These are phyloP conservation scores for Crithidia brevicula DNA, from an alignment of 208 protist species.

Conservation along the genomic window DNA sequence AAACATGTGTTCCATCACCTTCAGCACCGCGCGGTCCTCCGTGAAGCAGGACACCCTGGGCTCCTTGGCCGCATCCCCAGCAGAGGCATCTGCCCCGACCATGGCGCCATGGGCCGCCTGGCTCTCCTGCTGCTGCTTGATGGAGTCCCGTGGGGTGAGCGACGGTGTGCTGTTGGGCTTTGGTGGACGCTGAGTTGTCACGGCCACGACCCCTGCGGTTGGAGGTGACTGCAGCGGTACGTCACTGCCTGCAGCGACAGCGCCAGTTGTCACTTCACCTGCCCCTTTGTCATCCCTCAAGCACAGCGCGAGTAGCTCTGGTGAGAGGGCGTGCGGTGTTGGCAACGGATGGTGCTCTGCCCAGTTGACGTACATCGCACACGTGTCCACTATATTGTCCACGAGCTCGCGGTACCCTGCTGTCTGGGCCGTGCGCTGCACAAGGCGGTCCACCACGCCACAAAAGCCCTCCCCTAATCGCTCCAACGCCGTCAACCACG, in stretches of 20 bases:
- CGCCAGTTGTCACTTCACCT: background rate
- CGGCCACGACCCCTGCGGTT: background rate
- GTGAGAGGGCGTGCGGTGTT: conserved; percentile 34
- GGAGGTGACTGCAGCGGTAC: background rate
- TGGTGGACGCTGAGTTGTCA: conserved; percentile 22
- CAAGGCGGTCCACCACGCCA: conserved; percentile 54
- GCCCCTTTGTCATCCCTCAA: conserved; percentile 45
- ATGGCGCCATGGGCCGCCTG: background rate
- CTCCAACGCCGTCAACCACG: conserved; percentile 62
- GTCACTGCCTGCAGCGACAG: background rate
- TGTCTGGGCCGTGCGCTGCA: conserved; percentile 44
- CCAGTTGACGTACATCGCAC: conserved; percentile 83
- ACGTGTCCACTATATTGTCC: conserved; percentile 71
- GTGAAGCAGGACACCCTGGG: conserved; percentile 59
- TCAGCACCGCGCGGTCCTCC: conserved; percentile 47
- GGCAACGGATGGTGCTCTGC: conserved; percentile 40
- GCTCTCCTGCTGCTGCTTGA: conserved; percentile 21
- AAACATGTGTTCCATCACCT: conserved; percentile 83
- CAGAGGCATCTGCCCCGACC: background rate
- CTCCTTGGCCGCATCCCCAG: conserved; percentile 2
- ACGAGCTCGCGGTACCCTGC: conserved; percentile 49
- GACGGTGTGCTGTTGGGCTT: conserved; percentile 27
- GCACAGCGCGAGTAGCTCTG: conserved; percentile 49
- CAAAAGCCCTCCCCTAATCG: conserved; percentile 56
- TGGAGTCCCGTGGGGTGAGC: conserved; percentile 28